Evolutionary conservation across 2,329 filamentous ascomycete species (phyloP), one percentile per base, ranked within the genome.

Genomic region (Pseudogymnoascus sp.): DNA sequence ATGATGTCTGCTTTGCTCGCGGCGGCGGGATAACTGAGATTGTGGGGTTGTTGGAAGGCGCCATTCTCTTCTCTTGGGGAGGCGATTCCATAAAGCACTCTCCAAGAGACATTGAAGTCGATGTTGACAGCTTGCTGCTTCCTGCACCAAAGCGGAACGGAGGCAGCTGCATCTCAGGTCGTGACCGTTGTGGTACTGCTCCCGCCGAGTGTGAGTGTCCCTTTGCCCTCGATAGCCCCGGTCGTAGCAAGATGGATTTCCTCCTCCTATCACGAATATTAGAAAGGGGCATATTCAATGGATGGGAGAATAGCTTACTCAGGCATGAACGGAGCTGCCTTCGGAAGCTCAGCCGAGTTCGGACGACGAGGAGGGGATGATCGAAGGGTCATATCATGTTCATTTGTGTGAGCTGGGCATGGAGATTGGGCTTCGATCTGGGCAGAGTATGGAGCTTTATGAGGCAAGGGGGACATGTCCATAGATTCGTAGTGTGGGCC

Each of bases 401-500:
- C 78, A 63, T 65, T 63, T 6, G 67, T 81, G 31, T 73, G 69
- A 44, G 83, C 81, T 7, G 88, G 88, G 1, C 88, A 89, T 1
- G 91, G 90, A 31, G 90, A 92, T 31, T 85, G 82, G 61, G 91
- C 75, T 66, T 88, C 86, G 65, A 90, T 79, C 67, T 88, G 81
- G 31, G 80, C 74, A 76, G 81, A 76, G 71, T 85, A 92, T 10
- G 89, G 82, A 31, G 83, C 79, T 79, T 96, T 97, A 79, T 96
- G 91, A 64, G 92, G 92, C 41, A 97, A 78, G 39, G 94, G 93
- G 48, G 93, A 97, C 74, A 97, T 87, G 71, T 97, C 92, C 91
- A 97, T 96, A 62, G 85, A 81, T 74, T 96, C 92, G 64, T 84
- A 82, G 61, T 81, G 76, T 36, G 83, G 82, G 62, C 84, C 85